These are phyloP conservation scores for Aspergillus versicolor DNA, from an alignment of 2,329 filamentous ascomycete genomes.

Conservation along the genomic window DNA sequence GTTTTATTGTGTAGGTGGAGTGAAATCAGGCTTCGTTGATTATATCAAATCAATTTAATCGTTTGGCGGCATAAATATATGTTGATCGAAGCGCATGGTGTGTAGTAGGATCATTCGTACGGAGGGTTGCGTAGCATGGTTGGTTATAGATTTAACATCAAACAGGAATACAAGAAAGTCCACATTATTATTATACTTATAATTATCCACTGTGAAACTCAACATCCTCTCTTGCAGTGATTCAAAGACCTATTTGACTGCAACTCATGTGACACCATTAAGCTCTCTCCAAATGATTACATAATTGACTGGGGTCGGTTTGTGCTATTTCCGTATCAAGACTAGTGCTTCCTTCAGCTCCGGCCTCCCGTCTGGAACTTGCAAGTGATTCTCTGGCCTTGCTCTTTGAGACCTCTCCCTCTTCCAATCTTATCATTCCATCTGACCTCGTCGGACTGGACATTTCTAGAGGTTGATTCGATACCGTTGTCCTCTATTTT, in stretches of 20 bases:
- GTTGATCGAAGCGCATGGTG: too few species aligned
- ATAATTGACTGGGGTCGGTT: neutral
- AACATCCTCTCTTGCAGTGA: too few species aligned
- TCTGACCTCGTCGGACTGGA: slow-evolving; percentile 19
- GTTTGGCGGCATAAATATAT: too few species aligned
- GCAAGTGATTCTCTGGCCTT: neutral
- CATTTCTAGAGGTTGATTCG: slow-evolving; percentile 16
- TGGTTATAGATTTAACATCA: too few species aligned
- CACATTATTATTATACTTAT: too few species aligned
- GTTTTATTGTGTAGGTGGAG: neutral
- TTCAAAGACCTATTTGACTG: too few species aligned
- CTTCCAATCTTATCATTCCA: slow-evolving; percentile 5
- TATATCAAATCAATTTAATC: too few species aligned
- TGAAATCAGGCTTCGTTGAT: neutral
- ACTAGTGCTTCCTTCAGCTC: slow-evolving; percentile 11
- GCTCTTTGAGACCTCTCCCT: slow-evolving; percentile 1
- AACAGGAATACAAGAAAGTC: too few species aligned
- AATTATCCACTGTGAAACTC: too few species aligned
- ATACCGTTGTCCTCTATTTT: slow-evolving; percentile 19
- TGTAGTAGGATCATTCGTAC: too few species aligned
- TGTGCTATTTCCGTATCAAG: slow-evolving; percentile 4
- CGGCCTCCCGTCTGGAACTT: slow-evolving; percentile 7
- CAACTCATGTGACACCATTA: neutral
- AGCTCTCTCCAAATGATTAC: slow-evolving; percentile 7
- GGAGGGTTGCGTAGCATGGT: too few species aligned